phyloP scores from a whole-genome alignment of 345 rosid species.

The Erodium maritimum region DNA sequence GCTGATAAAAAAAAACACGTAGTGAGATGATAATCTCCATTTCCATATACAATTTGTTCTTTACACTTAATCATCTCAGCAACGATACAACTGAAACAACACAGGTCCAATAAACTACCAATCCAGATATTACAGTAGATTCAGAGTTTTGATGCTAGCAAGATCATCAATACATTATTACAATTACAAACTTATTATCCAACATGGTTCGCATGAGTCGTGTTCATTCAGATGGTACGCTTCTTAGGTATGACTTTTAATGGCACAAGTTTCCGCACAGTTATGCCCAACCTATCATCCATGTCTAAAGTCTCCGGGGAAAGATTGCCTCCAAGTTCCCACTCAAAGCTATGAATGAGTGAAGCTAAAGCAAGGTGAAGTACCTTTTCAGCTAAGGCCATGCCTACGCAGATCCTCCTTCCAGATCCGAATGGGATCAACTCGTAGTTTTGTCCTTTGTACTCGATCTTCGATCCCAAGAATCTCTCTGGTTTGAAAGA shows the following conservation, averaged over 20 bases:
- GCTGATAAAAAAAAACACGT: no score
- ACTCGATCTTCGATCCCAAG: conserved; percentile 9
- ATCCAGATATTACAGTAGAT: no score
- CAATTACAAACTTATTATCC: no score
- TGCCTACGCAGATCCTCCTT: conserved; percentile 20
- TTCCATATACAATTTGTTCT: no score
- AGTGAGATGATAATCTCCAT: no score
- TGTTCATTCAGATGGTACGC: background rate
- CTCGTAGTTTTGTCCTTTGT: conserved; percentile 13
- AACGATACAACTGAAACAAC: no score
- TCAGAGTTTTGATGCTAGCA: no score
- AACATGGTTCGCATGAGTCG: no score
- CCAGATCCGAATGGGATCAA: conserved; percentile 24
- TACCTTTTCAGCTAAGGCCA: conserved; percentile 11
- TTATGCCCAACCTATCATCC: background rate
- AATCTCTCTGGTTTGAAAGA: conserved; percentile 22
- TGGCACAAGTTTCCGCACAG: background rate
- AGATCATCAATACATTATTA: no score
- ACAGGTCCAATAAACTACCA: no score
- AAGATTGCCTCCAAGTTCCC: background rate
- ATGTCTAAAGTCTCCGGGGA: background rate
- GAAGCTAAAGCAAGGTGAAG: conserved; percentile 15
- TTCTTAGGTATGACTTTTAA: background rate
- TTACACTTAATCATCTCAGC: no score
- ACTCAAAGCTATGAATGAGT: conserved; percentile 18